phyloP scores from a whole-genome alignment of 805 yeast genomes.

The Debaryomyces castellii region DNA sequence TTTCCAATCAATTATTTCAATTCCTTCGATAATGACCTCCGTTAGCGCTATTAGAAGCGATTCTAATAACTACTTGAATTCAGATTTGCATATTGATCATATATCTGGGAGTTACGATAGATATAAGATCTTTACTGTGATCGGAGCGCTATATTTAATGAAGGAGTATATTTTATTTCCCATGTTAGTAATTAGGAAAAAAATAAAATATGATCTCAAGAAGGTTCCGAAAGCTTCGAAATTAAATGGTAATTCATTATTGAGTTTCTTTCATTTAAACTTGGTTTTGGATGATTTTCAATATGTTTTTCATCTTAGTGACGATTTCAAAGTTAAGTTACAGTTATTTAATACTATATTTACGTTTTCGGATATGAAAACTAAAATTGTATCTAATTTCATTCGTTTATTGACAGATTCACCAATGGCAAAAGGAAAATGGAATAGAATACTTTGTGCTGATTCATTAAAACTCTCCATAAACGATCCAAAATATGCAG shows the following conservation, averaged over 20 bases:
- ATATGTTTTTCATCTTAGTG: constrained; percentile 41
- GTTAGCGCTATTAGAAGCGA: constrained; percentile 8
- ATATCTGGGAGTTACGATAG: constrained; percentile 23
- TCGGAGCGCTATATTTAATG: constrained; percentile 34
- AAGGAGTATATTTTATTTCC: constrained; percentile 31
- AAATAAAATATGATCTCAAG: constrained; percentile 21
- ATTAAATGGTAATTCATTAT: neutral
- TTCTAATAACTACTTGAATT: constrained; percentile 10
- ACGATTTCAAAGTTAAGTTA: constrained; percentile 47
- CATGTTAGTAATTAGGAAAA: constrained; percentile 18
- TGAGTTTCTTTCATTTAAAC: neutral
- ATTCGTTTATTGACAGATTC: constrained; percentile 52
- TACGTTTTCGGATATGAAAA: constrained; percentile 1
- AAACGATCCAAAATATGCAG: constrained; percentile 10
- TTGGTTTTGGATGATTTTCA: constrained; percentile 9
- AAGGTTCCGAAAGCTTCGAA: constrained; percentile 4
- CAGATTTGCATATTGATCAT: constrained; percentile 13
- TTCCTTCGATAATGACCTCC: constrained; percentile 20
- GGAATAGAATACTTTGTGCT: constrained; percentile 50
- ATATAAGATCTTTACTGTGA: constrained; percentile 27
- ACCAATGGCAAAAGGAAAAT: constrained; percentile 43
- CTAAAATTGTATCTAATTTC: constrained; percentile 18
- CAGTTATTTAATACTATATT: constrained; percentile 33
- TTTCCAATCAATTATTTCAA: constrained; percentile 11
- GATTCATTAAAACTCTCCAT: constrained; percentile 25